Evolutionary conservation across 176 grass and related monocot genomes (phyloP), one percentile per base, ranked within the genome.

Genomic region (Carex littledalei): DNA sequence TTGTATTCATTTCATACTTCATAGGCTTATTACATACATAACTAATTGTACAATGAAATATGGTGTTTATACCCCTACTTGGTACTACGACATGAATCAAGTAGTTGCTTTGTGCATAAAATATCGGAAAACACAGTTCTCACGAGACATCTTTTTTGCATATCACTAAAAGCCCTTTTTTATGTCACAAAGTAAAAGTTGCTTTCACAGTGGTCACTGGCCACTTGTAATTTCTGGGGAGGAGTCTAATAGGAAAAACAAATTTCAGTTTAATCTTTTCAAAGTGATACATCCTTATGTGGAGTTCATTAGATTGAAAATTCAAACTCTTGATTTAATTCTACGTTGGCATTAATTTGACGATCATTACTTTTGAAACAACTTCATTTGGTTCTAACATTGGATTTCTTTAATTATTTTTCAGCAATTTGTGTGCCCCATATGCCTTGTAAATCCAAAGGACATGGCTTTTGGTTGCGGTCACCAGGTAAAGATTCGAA

Each of bases 381-480:
- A 41, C 35, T 49, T 47, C 10, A 52, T 5, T 67, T 53, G 59
- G 17, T 65, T 64, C 41, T 83, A 29, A 83, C 21, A 9, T 83
- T 70, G 26, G 15, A 79, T 53, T 86, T 68, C 43, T 61, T 75
- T 17, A 79, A 50, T 32, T 69, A 26, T 22, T 65, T 59, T 18
- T 78, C 35, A 73, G 37, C 86, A 87, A 67, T 29, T 50, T 35
- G 79, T 87, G 62, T 87, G 86, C 55, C 86, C 86, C 41, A 77
- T 87, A 59, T 87, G 86, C 67, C 80, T 87, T 14, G 22, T 74
- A 56, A 87, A 83, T 82, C 78, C 66, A 0, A 87, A 87, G 80
- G 80, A 87, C 56, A 84, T 83, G 79, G 86, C 80, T 83, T 87
- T 87, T 35, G 86, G 86, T 20, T 87, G 86, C 35, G 86, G 86